These are phyloP conservation scores for Colletotrichum australisinense DNA, from an alignment of 2,329 filamentous ascomycete species.

Conservation along the genomic window DNA sequence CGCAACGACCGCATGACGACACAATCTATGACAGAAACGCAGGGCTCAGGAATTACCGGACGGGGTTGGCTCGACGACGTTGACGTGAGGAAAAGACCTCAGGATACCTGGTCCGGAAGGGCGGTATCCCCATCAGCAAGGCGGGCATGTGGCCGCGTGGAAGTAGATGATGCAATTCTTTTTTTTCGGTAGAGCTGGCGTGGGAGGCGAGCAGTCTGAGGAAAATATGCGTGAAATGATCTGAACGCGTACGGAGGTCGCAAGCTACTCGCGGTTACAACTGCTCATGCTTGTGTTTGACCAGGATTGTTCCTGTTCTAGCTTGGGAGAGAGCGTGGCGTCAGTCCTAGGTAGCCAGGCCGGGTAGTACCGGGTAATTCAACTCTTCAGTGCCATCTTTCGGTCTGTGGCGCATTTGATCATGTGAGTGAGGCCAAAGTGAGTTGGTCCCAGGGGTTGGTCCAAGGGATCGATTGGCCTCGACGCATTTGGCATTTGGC, in stretches of 20 bases:
- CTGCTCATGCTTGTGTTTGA: conserved; percentile 20
- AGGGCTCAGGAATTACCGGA: conserved; percentile 30
- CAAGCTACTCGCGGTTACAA: conserved; percentile 20
- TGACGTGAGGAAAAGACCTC: background rate
- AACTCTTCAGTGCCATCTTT: conserved; percentile 16
- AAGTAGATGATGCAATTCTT: conserved; percentile 12
- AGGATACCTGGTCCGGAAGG: conserved; percentile 16
- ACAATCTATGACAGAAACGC: conserved; percentile 34
- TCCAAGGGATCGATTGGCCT: background rate
- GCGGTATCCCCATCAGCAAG: background rate
- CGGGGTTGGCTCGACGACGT: conserved; percentile 26
- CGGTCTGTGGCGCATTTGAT: background rate
- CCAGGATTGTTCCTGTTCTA: conserved; percentile 16
- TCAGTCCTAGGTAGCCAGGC: conserved; percentile 33
- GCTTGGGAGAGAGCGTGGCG: conserved; percentile 25
- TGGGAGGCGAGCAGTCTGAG: conserved; percentile 10
- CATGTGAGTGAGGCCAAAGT: background rate
- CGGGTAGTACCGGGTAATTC: conserved; percentile 31
- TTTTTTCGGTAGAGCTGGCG: conserved; percentile 6
- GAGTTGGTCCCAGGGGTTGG: background rate
- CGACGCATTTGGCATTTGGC: background rate
- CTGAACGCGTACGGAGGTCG: conserved; percentile 12
- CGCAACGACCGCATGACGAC: conserved; percentile 32
- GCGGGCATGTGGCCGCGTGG: background rate
- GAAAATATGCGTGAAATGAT: conserved; percentile 15